Conservation (phyloP, 306 rosid genomes). For the Abrus precatorius region DNA sequence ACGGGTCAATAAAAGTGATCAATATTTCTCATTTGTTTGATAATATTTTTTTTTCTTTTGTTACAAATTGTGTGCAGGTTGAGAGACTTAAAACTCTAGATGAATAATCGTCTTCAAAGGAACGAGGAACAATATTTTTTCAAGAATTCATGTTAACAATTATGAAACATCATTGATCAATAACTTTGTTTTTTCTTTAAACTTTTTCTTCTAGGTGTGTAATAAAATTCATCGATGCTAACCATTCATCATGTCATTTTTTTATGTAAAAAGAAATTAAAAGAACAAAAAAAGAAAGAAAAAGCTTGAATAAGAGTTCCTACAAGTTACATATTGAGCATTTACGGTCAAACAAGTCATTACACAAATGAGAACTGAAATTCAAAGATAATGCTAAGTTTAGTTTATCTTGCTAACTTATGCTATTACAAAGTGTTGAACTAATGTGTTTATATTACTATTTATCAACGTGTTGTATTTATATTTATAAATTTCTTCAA, state of each 20-base stretch:
- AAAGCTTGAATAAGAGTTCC: constrained; percentile 23
- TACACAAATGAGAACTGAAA: too few species aligned
- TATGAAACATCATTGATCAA: constrained; percentile 28
- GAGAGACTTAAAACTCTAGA: constrained; percentile 53
- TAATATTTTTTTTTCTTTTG: constrained; percentile 21
- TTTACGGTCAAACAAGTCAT: constrained; percentile 16
- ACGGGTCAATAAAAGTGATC: too few species aligned
- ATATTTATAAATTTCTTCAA: too few species aligned
- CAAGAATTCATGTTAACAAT: constrained; percentile 41
- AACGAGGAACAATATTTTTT: constrained; percentile 36
- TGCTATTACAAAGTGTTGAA: too few species aligned
- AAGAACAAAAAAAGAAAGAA: not conserved
- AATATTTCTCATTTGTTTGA: constrained; percentile 17
- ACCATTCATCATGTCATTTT: constrained; percentile 33
- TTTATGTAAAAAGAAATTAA: constrained; percentile 21
- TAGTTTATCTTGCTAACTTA: too few species aligned
- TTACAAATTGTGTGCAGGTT: constrained; percentile 52
- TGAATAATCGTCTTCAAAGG: constrained; percentile 41
- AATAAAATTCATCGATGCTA: constrained; percentile 26
- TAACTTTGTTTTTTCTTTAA: constrained; percentile 7
- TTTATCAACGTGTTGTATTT: too few species aligned
- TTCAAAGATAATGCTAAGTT: too few species aligned
- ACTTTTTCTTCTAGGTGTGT: constrained; percentile 16
- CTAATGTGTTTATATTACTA: too few species aligned
- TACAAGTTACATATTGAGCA: constrained; percentile 21